phyloP scores from a whole-genome alignment of 2,329 filamentous ascomycete genomes.

The Calonectria multiphialidica region DNA sequence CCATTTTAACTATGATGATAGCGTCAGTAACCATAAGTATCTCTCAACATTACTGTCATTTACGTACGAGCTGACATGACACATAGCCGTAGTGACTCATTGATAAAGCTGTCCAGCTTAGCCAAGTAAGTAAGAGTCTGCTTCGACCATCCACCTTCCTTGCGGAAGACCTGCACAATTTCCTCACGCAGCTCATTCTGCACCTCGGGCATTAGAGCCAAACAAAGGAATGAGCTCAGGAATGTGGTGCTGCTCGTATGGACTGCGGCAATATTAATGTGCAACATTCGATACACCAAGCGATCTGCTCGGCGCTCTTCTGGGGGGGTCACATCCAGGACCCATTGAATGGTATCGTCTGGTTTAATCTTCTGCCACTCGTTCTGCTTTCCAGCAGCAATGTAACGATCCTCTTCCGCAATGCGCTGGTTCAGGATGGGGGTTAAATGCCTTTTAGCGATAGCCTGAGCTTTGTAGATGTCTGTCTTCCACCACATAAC shows the following conservation, averaged over 20 bases:
- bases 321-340: background rate
- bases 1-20: background rate
- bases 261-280: background rate
- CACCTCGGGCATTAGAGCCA: background rate
- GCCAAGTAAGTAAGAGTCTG: background rate
- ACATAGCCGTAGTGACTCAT: background rate
- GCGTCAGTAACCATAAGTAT: background rate
- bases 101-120: background rate
- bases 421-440: background rate
- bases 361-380: background rate
- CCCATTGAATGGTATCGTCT: background rate
- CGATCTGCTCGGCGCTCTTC: background rate
- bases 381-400: background rate
- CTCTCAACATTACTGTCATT: background rate
- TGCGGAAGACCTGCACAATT: background rate
- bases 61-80: background rate
- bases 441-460: background rate
- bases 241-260: background rate
- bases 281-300: background rate
- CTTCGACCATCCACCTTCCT: background rate
- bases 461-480: background rate
- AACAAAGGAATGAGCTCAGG: background rate
- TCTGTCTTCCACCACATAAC: background rate
- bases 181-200: background rate
- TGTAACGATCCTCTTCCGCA: background rate